Percentiles rank a stretch among this genome's conserved stretches.
Conservation (phyloP, 1,284 basidiomycete species). For the Moesziomyces globuligerus region DNA sequence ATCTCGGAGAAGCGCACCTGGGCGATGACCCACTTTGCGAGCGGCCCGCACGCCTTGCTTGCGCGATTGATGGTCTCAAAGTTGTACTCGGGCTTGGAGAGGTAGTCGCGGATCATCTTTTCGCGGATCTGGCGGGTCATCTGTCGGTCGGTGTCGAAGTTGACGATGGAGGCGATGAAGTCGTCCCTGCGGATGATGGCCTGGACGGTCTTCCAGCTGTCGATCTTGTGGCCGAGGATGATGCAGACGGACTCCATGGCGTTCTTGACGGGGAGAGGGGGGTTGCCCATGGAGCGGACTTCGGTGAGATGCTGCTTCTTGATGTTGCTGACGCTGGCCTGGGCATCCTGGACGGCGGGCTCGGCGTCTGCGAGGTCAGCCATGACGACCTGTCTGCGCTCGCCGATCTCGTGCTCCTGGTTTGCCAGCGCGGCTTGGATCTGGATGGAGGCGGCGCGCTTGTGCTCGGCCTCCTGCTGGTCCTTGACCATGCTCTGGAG, state of each 20-base stretch:
- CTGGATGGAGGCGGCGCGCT: conserved; percentile 94
- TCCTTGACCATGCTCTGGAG: conserved; percentile 97
- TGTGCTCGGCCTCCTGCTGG: conserved; percentile 97
- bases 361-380: conserved; percentile 97
- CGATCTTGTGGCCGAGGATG: conserved; percentile 94
- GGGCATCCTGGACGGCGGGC: conserved; percentile 93
- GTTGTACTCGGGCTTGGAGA: conserved; percentile 89
- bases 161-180: conserved; percentile 95
- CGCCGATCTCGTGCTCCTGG: conserved; percentile 88
- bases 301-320: conserved; percentile 96
- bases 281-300: conserved; percentile 98
- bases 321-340: conserved; percentile 95
- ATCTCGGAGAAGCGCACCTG: conserved; percentile 98
- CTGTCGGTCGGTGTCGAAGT: conserved; percentile 90
- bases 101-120: conserved; percentile 90
- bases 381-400: conserved; percentile 88
- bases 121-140: conserved; percentile 92
- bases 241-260: conserved; percentile 99
- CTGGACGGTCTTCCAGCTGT: conserved; percentile 96
- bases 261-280: conserved; percentile 95
- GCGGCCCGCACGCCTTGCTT: conserved; percentile 95
- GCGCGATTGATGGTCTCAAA: conserved; percentile 95
- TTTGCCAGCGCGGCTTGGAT: conserved; percentile 92
- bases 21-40: conserved; percentile 97
- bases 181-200: conserved; percentile 95